Percentiles rank a stretch among this genome's conserved stretches.
phyloP scores from a whole-genome alignment of 2,329 filamentous ascomycete species.

The Colletotrichum sp. region DNA sequence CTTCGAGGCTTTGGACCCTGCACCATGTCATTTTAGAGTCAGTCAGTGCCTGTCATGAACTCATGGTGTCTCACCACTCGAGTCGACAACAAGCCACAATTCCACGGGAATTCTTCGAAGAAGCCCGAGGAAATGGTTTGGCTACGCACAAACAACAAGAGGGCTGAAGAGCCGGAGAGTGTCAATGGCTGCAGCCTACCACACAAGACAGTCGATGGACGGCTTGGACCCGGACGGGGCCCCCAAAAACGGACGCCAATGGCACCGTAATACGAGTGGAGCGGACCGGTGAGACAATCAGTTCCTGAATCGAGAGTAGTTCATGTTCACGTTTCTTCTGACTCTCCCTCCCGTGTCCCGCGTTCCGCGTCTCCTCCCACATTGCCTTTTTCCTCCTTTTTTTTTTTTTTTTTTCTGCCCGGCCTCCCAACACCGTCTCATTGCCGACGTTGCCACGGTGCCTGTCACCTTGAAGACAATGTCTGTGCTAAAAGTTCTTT shows the following conservation, averaged over 20 bases:
- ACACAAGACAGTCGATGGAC: background rate
- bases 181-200: background rate
- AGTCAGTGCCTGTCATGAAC: background rate
- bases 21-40: background rate
- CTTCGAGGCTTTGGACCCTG: background rate
- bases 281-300: background rate
- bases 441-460: background rate
- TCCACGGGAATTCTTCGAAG: background rate
- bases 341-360: background rate
- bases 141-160: background rate
- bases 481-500: background rate
- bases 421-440: background rate
- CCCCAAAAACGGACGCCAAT: background rate
- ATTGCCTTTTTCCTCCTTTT: background rate
- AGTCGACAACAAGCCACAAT: background rate
- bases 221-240: background rate
- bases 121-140: background rate
- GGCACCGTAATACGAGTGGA: background rate
- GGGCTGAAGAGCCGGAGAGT: background rate
- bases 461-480: background rate
- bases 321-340: background rate
- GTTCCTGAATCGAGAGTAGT: slow-evolving; percentile 8
- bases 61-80: background rate
- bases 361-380: background rate
- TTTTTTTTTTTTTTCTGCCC: background rate